A percentile compares a stretch with the other conserved stretches of the same genome.
These are phyloP conservation scores for Skeletonema grethae DNA, from an alignment of 108 stramenopile genomes.

Conservation along the genomic window DNA sequence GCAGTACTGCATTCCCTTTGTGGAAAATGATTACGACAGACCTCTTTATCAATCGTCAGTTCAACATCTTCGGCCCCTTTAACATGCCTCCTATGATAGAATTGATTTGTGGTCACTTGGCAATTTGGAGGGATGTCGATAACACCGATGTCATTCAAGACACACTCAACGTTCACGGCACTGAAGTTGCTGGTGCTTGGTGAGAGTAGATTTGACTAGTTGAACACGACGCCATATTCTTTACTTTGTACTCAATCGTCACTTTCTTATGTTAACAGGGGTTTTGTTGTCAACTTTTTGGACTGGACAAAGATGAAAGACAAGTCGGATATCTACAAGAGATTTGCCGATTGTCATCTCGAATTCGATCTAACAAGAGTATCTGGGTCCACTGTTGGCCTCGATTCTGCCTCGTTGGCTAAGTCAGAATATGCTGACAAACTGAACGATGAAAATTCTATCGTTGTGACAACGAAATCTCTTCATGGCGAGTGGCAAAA, in stretches of 20 bases:
- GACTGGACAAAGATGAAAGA: constrained; percentile 38
- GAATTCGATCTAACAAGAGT: constrained; percentile 33
- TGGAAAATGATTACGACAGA: constrained; percentile 33
- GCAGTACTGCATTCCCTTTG: constrained; percentile 15
- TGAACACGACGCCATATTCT: background rate
- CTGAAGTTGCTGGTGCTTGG: constrained; percentile 18
- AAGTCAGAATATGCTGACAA: constrained; percentile 5
- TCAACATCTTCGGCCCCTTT: constrained; percentile 43
- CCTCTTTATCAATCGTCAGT: constrained; percentile 30
- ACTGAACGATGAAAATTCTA: constrained; percentile 28
- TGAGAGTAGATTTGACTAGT: background rate
- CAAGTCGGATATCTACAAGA: constrained; percentile 32
- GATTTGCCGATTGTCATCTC: constrained; percentile 26
- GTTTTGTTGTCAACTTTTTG: constrained; percentile 37
- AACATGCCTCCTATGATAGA: constrained; percentile 16
- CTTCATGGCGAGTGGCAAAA: constrained; percentile 38
- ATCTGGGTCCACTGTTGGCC: constrained; percentile 16
- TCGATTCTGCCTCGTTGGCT: constrained; percentile 17
- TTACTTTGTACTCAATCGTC: background rate
- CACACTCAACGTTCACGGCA: constrained; percentile 27
- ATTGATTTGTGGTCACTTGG: constrained; percentile 34
- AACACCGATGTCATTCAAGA: background rate
- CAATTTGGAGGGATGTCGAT: constrained; percentile 22
- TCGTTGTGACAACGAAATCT: constrained; percentile 24
- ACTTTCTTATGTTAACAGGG: background rate